Conservation (phyloP, 31 red algal genomes). For the Porphyra umbilicalis region DNA sequence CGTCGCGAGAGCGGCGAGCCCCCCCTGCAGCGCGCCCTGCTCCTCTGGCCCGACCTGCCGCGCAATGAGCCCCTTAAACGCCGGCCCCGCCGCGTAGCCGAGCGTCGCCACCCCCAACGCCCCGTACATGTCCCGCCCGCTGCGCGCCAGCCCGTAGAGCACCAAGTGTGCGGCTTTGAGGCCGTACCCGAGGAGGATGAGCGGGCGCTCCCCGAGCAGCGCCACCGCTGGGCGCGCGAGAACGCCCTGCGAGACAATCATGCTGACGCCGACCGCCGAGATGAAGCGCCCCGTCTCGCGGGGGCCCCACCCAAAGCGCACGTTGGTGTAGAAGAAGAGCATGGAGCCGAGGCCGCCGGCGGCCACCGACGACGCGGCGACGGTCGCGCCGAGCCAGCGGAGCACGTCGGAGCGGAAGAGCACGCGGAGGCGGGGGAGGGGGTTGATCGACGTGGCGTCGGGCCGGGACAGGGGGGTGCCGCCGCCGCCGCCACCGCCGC, state of each 20-base stretch:
- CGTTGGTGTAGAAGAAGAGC: conserved; percentile 43
- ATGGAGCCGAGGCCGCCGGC: conserved; percentile 40
- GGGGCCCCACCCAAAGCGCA: conserved; percentile 52
- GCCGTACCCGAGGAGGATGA: conserved; percentile 26
- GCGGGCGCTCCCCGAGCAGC: conserved; percentile 18
- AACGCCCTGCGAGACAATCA: conserved; percentile 38
- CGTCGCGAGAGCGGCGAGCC: conserved; percentile 25
- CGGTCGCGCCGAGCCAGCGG: conserved; percentile 18
- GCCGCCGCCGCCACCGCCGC: neutral
- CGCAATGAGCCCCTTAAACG: conserved; percentile 50
- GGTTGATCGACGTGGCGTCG: conserved; percentile 28
- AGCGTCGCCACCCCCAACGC: conserved; percentile 39
- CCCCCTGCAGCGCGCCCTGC: conserved; percentile 55
- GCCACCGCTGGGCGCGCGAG: conserved; percentile 23
- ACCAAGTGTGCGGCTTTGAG: conserved; percentile 22
- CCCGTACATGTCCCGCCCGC: conserved; percentile 9
- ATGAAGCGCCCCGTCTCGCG: conserved; percentile 49
- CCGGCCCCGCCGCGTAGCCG: conserved; percentile 27
- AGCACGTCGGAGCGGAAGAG: conserved; percentile 28
- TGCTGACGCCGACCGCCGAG: conserved; percentile 25
- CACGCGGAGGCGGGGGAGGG: conserved; percentile 33
- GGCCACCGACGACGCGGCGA: conserved; percentile 9
- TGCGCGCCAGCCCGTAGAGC: conserved; percentile 30
- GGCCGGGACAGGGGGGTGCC: too few relatives aligned
- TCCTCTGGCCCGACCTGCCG: conserved; percentile 27